Percentiles rank a stretch among this genome's conserved stretches.
phyloP scores from a whole-genome alignment of 441 rosid species.

The Jatropha multifida region DNA sequence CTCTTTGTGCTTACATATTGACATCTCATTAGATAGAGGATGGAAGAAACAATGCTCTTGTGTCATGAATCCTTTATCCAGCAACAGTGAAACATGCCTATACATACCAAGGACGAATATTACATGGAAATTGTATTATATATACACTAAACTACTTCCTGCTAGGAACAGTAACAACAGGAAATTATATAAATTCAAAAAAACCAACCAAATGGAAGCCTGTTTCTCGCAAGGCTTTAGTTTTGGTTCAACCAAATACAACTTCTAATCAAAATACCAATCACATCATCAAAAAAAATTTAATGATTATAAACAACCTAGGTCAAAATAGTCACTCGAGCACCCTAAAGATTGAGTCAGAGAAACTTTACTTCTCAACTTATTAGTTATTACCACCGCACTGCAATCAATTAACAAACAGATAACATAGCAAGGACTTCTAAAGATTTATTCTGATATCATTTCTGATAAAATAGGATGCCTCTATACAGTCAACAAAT shows the following conservation, averaged over 20 bases:
- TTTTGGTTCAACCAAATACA: neutral
- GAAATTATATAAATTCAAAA: neutral
- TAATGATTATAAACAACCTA: neutral
- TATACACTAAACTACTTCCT: too few species aligned
- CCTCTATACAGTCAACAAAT: neutral
- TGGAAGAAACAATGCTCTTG: conserved; percentile 77
- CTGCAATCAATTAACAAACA: neutral
- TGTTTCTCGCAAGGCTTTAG: neutral
- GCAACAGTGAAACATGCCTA: conserved; percentile 72
- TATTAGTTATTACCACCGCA: neutral
- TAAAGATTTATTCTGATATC: neutral
- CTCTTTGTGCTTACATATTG: conserved; percentile 55
- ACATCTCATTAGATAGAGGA: conserved; percentile 76
- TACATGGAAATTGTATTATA: too few species aligned
- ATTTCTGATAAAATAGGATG: neutral
- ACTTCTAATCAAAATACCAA: neutral
- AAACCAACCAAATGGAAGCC: neutral
- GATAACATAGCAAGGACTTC: neutral
- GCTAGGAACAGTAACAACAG: too few species aligned
- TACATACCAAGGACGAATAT: conserved; percentile 21
- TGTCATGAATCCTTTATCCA: conserved; percentile 69
- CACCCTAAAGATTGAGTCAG: too few species aligned
- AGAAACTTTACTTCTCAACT: neutral
- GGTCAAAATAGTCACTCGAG: neutral
- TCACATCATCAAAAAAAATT: neutral